Evolutionary conservation across 305 asterid species (phyloP).

Genomic region (Nicotiana rustica): DNA sequence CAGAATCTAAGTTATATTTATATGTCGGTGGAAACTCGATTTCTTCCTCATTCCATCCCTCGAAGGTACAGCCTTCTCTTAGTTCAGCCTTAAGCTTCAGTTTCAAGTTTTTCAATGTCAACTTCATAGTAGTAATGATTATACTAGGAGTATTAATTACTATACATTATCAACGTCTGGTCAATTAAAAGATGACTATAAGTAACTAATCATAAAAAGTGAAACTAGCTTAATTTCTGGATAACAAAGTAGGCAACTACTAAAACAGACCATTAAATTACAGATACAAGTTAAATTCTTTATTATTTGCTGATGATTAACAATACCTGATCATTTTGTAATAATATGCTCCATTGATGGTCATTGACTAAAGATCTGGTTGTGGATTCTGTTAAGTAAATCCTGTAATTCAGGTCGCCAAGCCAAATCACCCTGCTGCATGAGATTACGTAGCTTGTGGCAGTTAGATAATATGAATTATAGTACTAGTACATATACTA

Average conservation of each 20-base stretch:
- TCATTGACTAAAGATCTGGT: slow-evolving; percentile 63
- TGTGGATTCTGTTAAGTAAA: slow-evolving; percentile 59
- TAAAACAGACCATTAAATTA: too few relatives aligned
- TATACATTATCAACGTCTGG: too few relatives aligned
- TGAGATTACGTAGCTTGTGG: slow-evolving; percentile 34
- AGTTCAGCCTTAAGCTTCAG: slow-evolving; percentile 68
- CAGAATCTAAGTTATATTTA: slow-evolving; percentile 62
- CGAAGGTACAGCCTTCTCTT: slow-evolving; percentile 57
- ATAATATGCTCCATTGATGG: slow-evolving; percentile 57
- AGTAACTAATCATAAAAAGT: too few relatives aligned
- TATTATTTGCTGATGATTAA: neutral
- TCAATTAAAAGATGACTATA: too few relatives aligned
- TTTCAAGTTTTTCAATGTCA: slow-evolving; percentile 40
- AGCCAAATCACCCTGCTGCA: slow-evolving; percentile 73
- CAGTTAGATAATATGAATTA: slow-evolving; percentile 10
- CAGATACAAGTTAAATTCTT: too few relatives aligned
- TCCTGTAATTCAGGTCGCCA: slow-evolving; percentile 77
- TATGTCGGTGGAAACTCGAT: slow-evolving; percentile 73
- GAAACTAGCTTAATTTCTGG: too few relatives aligned
- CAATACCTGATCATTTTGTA: slow-evolving; percentile 68
- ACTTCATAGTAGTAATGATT: slow-evolving; percentile 35
- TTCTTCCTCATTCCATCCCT: slow-evolving; percentile 68
- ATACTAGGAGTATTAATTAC: too few relatives aligned
- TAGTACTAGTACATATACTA: neutral
- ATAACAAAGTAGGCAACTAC: too few relatives aligned